Percentiles rank a stretch among this genome's conserved stretches.
These are phyloP conservation scores for Sporothrix humicola DNA, from an alignment of 2,329 filamentous ascomycete species.

Conservation along the genomic window DNA sequence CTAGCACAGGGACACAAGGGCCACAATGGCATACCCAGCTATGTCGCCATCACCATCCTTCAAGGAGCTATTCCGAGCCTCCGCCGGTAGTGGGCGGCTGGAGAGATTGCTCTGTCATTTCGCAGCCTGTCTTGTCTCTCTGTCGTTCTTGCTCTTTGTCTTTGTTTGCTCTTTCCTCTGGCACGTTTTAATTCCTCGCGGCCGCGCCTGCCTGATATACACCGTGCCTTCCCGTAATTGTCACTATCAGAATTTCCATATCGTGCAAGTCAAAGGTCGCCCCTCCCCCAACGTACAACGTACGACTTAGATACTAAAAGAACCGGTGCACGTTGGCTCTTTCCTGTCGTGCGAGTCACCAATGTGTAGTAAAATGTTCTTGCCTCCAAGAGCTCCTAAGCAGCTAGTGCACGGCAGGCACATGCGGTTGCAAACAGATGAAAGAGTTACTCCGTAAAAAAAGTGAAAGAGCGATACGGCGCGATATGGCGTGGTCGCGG, in stretches of 20 bases:
- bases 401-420: slow-evolving; percentile 18
- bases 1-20: not conserved
- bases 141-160: not conserved
- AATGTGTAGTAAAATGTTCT: not conserved
- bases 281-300: not conserved
- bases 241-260: not conserved
- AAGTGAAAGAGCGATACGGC: slow-evolving; percentile 16
- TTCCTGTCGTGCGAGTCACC: not conserved
- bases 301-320: not conserved
- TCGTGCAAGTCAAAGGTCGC: slow-evolving; percentile 3
- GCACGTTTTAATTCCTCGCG: not conserved
- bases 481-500: slow-evolving; percentile 9
- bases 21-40: not conserved
- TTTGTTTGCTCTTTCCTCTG: not conserved
- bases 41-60: slow-evolving; percentile 18
- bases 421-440: not conserved
- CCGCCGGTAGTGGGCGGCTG: slow-evolving; percentile 20
- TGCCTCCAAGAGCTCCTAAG: not conserved
- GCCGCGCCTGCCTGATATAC: not conserved
- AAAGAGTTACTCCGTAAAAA: too few species aligned
- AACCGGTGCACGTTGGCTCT: not conserved
- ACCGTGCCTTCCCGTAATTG: not conserved
- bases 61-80: slow-evolving; percentile 7
- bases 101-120: not conserved
- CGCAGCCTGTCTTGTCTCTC: not conserved